phyloP scores from a whole-genome alignment of 2,329 filamentous ascomycete species.

The Pseudohalonectria lignicola region DNA sequence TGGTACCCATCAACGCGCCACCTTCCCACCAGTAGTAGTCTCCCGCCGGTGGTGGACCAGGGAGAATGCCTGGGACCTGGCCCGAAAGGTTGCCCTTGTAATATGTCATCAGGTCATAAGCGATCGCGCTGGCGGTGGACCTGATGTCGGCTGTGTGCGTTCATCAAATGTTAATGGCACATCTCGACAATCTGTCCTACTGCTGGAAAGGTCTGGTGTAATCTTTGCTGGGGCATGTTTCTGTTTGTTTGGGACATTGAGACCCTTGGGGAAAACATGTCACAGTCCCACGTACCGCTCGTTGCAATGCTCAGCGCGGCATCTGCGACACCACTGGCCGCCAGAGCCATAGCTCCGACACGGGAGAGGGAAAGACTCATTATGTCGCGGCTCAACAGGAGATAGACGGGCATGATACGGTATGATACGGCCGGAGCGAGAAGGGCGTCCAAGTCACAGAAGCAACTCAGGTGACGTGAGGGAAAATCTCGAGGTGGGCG shows the following conservation, averaged over 20 bases:
- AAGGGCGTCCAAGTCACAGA: too few relatives aligned
- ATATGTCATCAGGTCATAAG: slow-evolving; percentile 34
- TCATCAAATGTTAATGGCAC: not conserved
- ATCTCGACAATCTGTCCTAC: not conserved
- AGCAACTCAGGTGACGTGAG: too few relatives aligned
- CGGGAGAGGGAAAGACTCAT: not conserved
- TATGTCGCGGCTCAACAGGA: too few relatives aligned
- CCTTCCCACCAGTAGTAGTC: slow-evolving; percentile 24
- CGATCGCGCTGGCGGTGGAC: slow-evolving; percentile 33
- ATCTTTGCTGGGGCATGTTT: not conserved
- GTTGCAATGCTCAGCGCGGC: slow-evolving; percentile 6
- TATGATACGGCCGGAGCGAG: too few relatives aligned
- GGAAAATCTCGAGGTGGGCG: too few relatives aligned
- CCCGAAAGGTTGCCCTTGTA: slow-evolving; percentile 37
- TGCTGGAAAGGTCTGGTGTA: not conserved
- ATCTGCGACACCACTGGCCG: slow-evolving; percentile 1
- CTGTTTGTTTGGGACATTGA: too few relatives aligned
- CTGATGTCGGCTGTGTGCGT: slow-evolving; percentile 17
- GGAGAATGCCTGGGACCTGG: slow-evolving; percentile 34
- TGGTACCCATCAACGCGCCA: slow-evolving; percentile 17
- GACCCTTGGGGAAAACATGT: too few relatives aligned
- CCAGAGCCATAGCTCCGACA: not conserved
- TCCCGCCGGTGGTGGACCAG: slow-evolving; percentile 17
- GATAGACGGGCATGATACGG: too few relatives aligned
- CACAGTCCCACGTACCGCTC: slow-evolving; percentile 4